Evolutionary conservation across 1,284 basidiomycete genomes (phyloP).

Genomic region (Cryptococcus sp.): DNA sequence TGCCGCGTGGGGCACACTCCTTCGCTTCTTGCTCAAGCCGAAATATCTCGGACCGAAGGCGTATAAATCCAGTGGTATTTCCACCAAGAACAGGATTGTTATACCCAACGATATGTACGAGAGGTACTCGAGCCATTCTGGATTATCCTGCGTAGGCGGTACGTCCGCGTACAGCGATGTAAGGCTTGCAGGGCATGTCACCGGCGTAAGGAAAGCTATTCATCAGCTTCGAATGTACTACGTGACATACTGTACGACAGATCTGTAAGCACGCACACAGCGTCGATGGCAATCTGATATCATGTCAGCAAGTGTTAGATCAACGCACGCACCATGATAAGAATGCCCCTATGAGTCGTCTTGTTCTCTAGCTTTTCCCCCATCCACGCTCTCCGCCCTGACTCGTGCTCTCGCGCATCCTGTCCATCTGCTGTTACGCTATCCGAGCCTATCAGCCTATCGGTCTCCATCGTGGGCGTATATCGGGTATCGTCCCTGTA

Average conservation of each 20-base stretch:
- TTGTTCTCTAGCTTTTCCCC: slow-evolving; percentile 7
- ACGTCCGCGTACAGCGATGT: too few species aligned
- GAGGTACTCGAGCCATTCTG: slow-evolving; percentile 65
- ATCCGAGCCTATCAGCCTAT: too few species aligned
- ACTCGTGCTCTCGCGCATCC: too few species aligned
- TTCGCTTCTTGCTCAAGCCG: slow-evolving; percentile 9
- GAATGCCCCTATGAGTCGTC: slow-evolving; percentile 4
- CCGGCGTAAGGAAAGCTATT: not conserved
- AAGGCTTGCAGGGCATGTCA: not conserved
- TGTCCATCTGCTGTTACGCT: too few species aligned
- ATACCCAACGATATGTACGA: slow-evolving; percentile 66
- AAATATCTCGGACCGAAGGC: slow-evolving; percentile 57
- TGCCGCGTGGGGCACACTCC: slow-evolving; percentile 7
- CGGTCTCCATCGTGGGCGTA: too few species aligned
- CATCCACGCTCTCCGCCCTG: not conserved
- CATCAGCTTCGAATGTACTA: not conserved
- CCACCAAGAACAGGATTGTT: slow-evolving; percentile 68
- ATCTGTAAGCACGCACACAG: slow-evolving; percentile 2
- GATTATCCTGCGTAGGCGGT: slow-evolving; percentile 52
- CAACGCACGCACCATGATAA: not conserved
- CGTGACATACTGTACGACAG: slow-evolving; percentile 3
- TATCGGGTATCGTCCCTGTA: too few species aligned
- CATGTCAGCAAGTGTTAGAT: not conserved
- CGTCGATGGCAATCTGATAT: slow-evolving; percentile 3
- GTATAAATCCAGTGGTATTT: slow-evolving; percentile 70